Conservation (phyloP, 148 eudicot genomes). For the Spergularia marina region DNA sequence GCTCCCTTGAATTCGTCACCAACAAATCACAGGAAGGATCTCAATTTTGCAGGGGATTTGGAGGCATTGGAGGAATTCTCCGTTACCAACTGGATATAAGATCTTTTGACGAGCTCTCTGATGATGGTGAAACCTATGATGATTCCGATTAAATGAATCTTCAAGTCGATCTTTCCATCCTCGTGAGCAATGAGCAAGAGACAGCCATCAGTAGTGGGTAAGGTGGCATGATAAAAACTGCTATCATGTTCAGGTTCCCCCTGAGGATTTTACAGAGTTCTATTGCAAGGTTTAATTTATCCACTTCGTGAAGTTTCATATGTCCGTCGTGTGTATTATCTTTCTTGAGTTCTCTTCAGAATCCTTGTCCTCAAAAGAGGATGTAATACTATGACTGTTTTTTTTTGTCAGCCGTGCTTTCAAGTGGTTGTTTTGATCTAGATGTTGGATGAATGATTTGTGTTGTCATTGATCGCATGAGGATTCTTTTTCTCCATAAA, state of each 20-base stretch:
- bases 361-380: constrained; percentile 15
- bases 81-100: constrained; percentile 39
- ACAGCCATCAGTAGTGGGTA: not conserved
- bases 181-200: not conserved
- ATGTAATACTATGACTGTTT: constrained; percentile 4
- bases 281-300: constrained; percentile 21
- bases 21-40: constrained; percentile 40
- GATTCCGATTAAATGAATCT: constrained; percentile 28
- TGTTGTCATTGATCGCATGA: not conserved
- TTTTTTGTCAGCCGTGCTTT: constrained; percentile 14
- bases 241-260: not conserved
- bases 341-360: constrained; percentile 12
- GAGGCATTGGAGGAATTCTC: constrained; percentile 37
- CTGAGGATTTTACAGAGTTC: constrained; percentile 14
- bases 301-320: constrained; percentile 17
- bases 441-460: constrained; percentile 27
- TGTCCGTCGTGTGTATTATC: constrained; percentile 21
- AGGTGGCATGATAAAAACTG: not conserved
- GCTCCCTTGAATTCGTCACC: constrained; percentile 36
- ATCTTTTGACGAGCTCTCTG: constrained; percentile 36
- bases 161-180: not conserved
- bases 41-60: constrained; percentile 38
- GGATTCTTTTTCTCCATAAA: too few relatives aligned
- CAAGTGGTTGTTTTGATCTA: constrained; percentile 16
- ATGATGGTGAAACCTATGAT: constrained; percentile 29